Evolutionary conservation across 75 land plant genomes (phyloP), one percentile per base, ranked within the genome.

Genomic region (Pinus albicaulis): DNA sequence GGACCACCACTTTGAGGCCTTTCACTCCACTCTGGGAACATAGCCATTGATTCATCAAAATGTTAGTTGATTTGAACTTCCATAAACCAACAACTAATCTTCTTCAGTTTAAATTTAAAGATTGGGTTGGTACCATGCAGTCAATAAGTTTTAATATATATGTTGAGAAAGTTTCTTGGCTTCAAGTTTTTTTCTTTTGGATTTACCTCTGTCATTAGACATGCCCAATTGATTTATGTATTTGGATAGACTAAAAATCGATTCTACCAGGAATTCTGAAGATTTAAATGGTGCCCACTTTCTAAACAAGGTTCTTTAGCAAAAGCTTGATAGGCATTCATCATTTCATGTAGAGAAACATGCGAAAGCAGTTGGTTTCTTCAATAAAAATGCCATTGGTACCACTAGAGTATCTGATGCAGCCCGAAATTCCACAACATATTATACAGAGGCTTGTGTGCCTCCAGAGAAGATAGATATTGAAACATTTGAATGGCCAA

Each of bases 401-500:
- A 3, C 6, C 61, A 59, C 61, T 1, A 72, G 53, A 26, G 57
- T 8, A 52, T 25, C 34, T 53, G 74, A 55, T 25, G 17, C 61
- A 7, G 23, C 8, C 53, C 53, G 11, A 11, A 48, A 48, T 38
- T 41, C 23, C 12, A 38, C 72, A 17, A 22, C 73, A 22, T 44
- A 72, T 22, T 57, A 76, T 53, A 17, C 74, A 17, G 56, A 52
- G 16, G 58, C 52, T n/a, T 34, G 14, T 58, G 34, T 56, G 3
- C 31, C 74, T 69, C 61, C 31, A 8, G 57, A 53, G 57, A 72
- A 55, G 56, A 72, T 25, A 48, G 58, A 79, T 10, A n/a, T 79
- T 71, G 70, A 79, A 17, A n/a, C 68, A 7, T 59, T 82, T 13
- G 82, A 80, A 57, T 82, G 83, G 83, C 83, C 83, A 36, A 82